phyloP scores from a whole-genome alignment of 2,329 filamentous ascomycete species.

The Pseudogymnoascus destructans region DNA sequence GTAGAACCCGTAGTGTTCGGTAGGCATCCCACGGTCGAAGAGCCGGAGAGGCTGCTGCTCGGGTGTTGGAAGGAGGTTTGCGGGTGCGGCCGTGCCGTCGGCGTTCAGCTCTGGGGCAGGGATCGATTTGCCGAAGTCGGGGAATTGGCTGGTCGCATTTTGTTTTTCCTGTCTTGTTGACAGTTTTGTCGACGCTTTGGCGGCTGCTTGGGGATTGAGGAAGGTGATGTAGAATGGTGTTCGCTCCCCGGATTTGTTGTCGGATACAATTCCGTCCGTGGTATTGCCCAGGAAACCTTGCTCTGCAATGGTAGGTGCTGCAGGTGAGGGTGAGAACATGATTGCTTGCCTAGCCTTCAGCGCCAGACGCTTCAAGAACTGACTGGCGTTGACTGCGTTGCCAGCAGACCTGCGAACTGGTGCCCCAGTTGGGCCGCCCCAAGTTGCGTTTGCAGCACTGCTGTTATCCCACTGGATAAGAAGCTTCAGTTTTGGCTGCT shows the following conservation, averaged over 20 bases:
- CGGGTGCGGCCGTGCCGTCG: constrained; percentile 61
- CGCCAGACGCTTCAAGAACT: constrained; percentile 22
- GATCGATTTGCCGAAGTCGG: constrained; percentile 40
- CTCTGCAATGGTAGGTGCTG: constrained; percentile 41
- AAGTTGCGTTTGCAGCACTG: constrained; percentile 32
- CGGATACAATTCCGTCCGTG: constrained; percentile 56
- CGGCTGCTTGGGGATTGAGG: constrained; percentile 28
- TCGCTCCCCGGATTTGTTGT: constrained; percentile 65
- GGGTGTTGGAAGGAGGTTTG: constrained; percentile 57
- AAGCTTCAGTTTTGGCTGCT: constrained; percentile 67
- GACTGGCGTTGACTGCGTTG: constrained; percentile 25
- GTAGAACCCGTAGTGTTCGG: constrained; percentile 91
- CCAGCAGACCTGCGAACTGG: constrained; percentile 17
- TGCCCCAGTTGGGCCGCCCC: constrained; percentile 27
- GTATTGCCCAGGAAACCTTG: constrained; percentile 74
- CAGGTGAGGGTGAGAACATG: constrained; percentile 32
- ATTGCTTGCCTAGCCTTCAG: constrained; percentile 26
- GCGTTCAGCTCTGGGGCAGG: constrained; percentile 48
- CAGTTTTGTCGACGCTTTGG: not conserved
- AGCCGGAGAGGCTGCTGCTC: constrained; percentile 68
- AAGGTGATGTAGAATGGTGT: constrained; percentile 84
- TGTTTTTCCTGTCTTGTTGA: not conserved
- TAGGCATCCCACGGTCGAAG: constrained; percentile 65
- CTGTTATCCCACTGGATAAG: constrained; percentile 62
- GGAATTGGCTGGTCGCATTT: constrained; percentile 13